Percentiles rank a stretch among this genome's conserved stretches.
phyloP scores from a whole-genome alignment of 768 basidiomycete species.

The Pleurotus sapidus region DNA sequence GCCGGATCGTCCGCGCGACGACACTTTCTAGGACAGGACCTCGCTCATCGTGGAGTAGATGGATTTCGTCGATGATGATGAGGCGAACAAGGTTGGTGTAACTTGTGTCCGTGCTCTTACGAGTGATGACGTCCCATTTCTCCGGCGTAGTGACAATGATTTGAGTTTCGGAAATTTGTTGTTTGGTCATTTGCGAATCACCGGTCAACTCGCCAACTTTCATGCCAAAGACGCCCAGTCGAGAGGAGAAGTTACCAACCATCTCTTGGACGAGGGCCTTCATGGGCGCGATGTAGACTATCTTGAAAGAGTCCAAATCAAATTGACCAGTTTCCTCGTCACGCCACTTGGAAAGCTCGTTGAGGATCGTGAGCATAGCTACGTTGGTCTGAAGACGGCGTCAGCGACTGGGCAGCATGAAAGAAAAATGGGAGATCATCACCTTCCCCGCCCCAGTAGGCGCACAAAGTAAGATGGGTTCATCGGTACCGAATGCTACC shows the following conservation, averaged over 20 bases:
- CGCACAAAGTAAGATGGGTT: constrained; percentile 93
- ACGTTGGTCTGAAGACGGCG: constrained; percentile 78
- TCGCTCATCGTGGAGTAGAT: constrained; percentile 95
- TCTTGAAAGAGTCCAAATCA: constrained; percentile 90
- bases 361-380: constrained; percentile 91
- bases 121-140: constrained; percentile 99
- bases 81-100: constrained; percentile 97
- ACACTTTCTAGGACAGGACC: constrained; percentile 95
- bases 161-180: constrained; percentile 94
- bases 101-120: constrained; percentile 94
- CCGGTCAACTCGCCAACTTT: constrained; percentile 95
- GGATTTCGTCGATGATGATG: constrained; percentile 98
- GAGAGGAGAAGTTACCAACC: constrained; percentile 89
- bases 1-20: constrained; percentile 83
- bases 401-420: neutral
- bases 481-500: constrained; percentile 90
- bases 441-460: constrained; percentile 99
- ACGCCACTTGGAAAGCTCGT: constrained; percentile 87
- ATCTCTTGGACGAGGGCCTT: constrained; percentile 99
- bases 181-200: constrained; percentile 97
- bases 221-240: constrained; percentile 69
- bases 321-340: constrained; percentile 77
- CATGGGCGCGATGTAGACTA: constrained; percentile 98
- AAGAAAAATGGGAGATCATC: constrained; percentile 17
- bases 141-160: constrained; percentile 99